Percentiles rank a stretch among this genome's conserved stretches.
Conservation (phyloP, 176 grass and related monocot species). For the Cenchrus fungigraminus region DNA sequence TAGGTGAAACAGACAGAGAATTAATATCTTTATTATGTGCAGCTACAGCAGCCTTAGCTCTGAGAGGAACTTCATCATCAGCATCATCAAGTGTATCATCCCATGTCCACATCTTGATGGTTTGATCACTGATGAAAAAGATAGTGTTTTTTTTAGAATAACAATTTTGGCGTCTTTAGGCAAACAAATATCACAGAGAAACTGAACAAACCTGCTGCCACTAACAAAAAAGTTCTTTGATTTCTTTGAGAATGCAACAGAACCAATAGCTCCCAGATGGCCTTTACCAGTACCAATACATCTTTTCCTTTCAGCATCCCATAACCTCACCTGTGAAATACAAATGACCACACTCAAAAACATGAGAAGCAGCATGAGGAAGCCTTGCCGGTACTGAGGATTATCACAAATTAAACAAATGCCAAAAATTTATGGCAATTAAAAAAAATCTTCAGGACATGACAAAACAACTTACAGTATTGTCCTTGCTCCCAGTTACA, state of each 20-base stretch:
- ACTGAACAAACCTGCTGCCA: slow-evolving; percentile 74
- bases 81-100: slow-evolving; percentile 50
- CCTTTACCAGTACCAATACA: slow-evolving; percentile 90
- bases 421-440: not conserved
- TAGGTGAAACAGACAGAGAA: slow-evolving; percentile 79
- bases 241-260: slow-evolving; percentile 92
- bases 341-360: slow-evolving; percentile 6
- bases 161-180: not conserved
- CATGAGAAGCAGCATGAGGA: slow-evolving; percentile 16
- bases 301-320: slow-evolving; percentile 76
- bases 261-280: slow-evolving; percentile 86
- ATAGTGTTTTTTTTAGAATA: slow-evolving; percentile 34
- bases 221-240: slow-evolving; percentile 82
- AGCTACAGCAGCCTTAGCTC: slow-evolving; percentile 84
- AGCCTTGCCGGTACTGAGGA: not conserved
- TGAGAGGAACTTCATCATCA: slow-evolving; percentile 65
- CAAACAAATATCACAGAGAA: not conserved
- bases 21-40: slow-evolving; percentile 99
- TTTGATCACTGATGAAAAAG: slow-evolving; percentile 64
- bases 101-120: slow-evolving; percentile 90
- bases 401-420: not conserved
- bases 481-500: slow-evolving; percentile 96
- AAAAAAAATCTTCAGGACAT: not conserved
- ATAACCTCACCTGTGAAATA: slow-evolving; percentile 74
- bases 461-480: slow-evolving; percentile 65